Conservation (phyloP, 306 rosid species). For the Cucumis melo region DNA sequence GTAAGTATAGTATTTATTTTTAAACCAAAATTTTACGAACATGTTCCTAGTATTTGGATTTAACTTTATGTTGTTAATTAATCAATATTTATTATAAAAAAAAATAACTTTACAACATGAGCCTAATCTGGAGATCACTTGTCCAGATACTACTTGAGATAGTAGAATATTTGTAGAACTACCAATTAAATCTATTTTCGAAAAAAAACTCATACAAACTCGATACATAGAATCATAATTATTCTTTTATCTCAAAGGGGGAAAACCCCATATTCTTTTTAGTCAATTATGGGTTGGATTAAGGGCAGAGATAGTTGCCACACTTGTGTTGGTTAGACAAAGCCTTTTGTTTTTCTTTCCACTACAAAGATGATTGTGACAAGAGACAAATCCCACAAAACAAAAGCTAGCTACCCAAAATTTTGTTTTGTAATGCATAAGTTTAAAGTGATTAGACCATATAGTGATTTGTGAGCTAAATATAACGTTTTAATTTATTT, state of each 20-base stretch:
- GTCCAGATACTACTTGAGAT: too few species aligned
- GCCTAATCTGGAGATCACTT: too few species aligned
- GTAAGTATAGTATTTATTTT: too few species aligned
- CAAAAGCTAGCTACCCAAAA: neutral
- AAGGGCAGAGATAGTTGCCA: neutral
- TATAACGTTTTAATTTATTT: neutral
- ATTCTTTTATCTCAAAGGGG: too few species aligned
- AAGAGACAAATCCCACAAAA: neutral
- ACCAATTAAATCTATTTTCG: neutral
- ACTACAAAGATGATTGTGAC: neutral
- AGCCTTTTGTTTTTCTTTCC: neutral
- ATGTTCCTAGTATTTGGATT: too few species aligned
- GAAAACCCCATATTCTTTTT: too few species aligned
- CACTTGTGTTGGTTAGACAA: neutral
- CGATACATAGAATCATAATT: neutral
- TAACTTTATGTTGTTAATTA: too few species aligned
- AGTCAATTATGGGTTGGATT: neutral
- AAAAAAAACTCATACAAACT: neutral
- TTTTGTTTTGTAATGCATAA: neutral
- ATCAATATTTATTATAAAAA: too few species aligned
- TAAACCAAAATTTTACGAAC: too few species aligned
- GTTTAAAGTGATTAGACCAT: neutral
- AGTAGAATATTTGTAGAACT: neutral
- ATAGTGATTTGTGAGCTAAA: neutral
- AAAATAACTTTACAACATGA: too few species aligned